A percentile compares a stretch with the other conserved stretches of the same genome.
Evolutionary conservation across 768 basidiomycete genomes (phyloP).

Genomic region (Tephrocybe sp.): DNA sequence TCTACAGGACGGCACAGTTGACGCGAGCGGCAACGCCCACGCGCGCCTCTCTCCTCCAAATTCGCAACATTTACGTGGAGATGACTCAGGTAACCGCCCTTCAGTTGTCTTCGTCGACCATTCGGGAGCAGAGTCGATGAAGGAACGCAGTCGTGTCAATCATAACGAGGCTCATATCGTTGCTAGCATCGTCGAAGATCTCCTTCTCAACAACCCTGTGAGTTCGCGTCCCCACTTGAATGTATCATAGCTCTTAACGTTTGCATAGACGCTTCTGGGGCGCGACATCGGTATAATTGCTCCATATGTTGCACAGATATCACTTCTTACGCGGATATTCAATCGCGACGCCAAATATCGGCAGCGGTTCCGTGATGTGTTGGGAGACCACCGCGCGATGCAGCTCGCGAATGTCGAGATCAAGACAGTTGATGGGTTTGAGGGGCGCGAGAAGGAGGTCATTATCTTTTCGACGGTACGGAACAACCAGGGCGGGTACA

Average conservation of each 20-base stretch:
- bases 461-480: constrained; percentile 91
- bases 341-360: constrained; percentile 50
- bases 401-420: constrained; percentile 74
- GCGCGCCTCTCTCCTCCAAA: constrained; percentile 58
- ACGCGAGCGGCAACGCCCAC: constrained; percentile 43
- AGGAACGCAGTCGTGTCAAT: constrained; percentile 76
- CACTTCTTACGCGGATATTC: constrained; percentile 65
- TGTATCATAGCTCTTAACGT: constrained; percentile 1
- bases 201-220: constrained; percentile 73
- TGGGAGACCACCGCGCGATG: constrained; percentile 65
- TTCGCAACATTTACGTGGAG: constrained; percentile 47
- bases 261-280: constrained; percentile 55
- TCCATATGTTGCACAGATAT: constrained; percentile 87
- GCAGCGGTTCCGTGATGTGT: constrained; percentile 50
- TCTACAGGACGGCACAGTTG: constrained; percentile 75
- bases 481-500: constrained; percentile 71
- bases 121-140: constrained; percentile 58
- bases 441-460: constrained; percentile 90
- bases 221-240: constrained; percentile 23
- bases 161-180: constrained; percentile 75
- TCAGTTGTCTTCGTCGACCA: constrained; percentile 86
- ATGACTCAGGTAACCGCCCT: constrained; percentile 41
- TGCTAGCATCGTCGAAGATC: constrained; percentile 77
- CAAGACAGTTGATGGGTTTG: constrained; percentile 93
- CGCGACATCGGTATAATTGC: constrained; percentile 89